phyloP scores from a whole-genome alignment of 148 eudicot genomes.

The Camellia sinensis region DNA sequence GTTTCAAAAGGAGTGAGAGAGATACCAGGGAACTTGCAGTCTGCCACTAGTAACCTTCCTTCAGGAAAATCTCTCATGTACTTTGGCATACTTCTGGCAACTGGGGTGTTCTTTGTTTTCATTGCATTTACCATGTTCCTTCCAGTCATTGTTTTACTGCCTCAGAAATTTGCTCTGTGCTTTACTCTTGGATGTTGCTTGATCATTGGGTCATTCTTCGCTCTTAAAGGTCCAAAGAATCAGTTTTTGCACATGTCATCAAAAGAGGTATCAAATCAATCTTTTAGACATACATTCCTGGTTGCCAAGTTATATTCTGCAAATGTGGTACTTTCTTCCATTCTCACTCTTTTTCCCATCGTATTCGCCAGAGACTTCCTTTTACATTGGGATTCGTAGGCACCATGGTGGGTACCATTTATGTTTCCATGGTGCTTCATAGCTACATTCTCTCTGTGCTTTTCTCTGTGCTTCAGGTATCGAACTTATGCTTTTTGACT shows the following conservation, averaged over 20 bases:
- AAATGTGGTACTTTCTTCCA: neutral
- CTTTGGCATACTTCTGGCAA: constrained; percentile 81
- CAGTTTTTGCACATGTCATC: constrained; percentile 91
- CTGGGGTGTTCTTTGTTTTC: constrained; percentile 90
- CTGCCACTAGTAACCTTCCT: constrained; percentile 85
- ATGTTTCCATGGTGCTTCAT: constrained; percentile 98
- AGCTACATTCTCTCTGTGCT: constrained; percentile 89
- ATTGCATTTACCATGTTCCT: constrained; percentile 95
- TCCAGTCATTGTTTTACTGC: constrained; percentile 91
- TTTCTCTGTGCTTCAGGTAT: constrained; percentile 91
- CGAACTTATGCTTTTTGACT: constrained; percentile 11
- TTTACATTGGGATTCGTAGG: constrained; percentile 88
- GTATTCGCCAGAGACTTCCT: constrained; percentile 78
- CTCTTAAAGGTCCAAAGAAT: constrained; percentile 84
- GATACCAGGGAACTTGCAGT: constrained; percentile 82
- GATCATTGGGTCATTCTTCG: constrained; percentile 88
- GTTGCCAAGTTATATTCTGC: neutral
- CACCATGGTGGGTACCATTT: constrained; percentile 87
- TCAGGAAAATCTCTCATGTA: constrained; percentile 95
- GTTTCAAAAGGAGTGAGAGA: constrained; percentile 94
- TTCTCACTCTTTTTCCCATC: constrained; percentile 1
- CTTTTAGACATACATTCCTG: neutral
- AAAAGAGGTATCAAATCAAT: constrained; percentile 53
- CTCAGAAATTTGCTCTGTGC: constrained; percentile 95
- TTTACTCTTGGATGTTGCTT: constrained; percentile 89